phyloP scores from a whole-genome alignment of 2,329 filamentous ascomycete species.

The Calonectria multiphialidica region DNA sequence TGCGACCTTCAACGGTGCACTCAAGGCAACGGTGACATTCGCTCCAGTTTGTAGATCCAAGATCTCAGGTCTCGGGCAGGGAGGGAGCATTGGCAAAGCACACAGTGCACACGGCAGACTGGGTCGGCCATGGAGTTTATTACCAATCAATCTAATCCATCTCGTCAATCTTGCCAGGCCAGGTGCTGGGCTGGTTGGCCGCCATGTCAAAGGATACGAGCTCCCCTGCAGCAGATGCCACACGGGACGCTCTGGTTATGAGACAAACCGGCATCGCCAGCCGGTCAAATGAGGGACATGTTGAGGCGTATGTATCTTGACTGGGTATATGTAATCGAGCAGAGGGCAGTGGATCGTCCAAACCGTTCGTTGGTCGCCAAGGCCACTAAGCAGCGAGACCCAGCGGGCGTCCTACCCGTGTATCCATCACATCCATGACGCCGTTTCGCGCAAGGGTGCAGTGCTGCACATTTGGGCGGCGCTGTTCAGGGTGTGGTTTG shows the following conservation, averaged over 20 bases:
- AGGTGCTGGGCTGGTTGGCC: background rate
- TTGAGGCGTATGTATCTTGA: background rate
- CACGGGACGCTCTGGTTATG: background rate
- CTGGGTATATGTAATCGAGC: constrained; percentile 2
- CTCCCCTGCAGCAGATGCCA: background rate
- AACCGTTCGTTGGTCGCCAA: constrained; percentile 3
- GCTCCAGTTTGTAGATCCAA: constrained; percentile 12
- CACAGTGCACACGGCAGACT: background rate
- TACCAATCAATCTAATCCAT: constrained; percentile 3
- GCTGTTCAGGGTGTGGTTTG: background rate
- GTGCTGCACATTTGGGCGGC: constrained; percentile 4
- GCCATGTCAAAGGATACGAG: background rate
- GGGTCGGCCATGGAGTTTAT: background rate
- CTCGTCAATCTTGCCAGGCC: background rate
- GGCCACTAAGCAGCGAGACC: constrained; percentile 1
- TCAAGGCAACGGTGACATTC: constrained; percentile 4
- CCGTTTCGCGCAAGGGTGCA: background rate
- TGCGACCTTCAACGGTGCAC: background rate
- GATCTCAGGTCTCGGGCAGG: background rate
- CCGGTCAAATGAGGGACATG: background rate
- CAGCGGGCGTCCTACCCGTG: background rate
- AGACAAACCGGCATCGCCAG: background rate
- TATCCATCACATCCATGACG: constrained; percentile 11
- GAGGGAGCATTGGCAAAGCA: background rate
- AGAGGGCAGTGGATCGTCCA: constrained; percentile 11